Base-by-base conservation (phyloP, 1,284 basidiomycete species). In the Blastosporella zonata region DNA sequence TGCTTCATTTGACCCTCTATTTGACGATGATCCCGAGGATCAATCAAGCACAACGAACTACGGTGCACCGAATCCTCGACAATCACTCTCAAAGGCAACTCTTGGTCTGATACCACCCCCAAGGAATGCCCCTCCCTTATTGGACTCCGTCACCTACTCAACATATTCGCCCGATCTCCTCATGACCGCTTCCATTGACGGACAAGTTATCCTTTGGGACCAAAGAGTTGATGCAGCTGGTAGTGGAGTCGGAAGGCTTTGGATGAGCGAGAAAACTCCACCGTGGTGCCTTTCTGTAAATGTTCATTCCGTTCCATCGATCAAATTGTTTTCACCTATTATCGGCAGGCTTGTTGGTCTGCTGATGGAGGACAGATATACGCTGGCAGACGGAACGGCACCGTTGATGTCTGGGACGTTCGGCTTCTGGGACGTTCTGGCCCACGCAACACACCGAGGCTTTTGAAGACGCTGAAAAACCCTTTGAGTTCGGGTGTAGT, bases 341-440 rank as follows among this genome's bases (percentile, higher is more conserved):
- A n/a, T n/a, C n/a, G 25, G 35, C 59, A 96, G 93, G 93, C 93
- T n/a, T 91, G 87, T 63, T 99, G 95, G 93, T 93, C 91, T 13
- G 79, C 85, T 2, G 85, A 92, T 55, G 96, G 96, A 8, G 79
- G 78, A 8, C 87, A 93, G 57, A 84, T 99, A 31, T 93, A 93
- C 60, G 94, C 93, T 5, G 96, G 96, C 0, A 77, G 97, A 51
- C 77, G 95, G 48, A 96, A 97, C 62, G 91, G 93, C 22, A 84
- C 86, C 0, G 82, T 99, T 41, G 94, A 98, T 60, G 83, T 97
- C 23, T 99, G 93, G 90, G 97, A 99, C 65, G 82, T 97, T 15
- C 82, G 93, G 15, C 75, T 84, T 59, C 69, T 76, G 53, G 86
- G 83, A 5, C 72, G 73, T n/a, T 77, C 78, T 34, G 80, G 82